Evolutionary conservation across 805 yeast species (phyloP).

Genomic region (Nakazawaea sp.): DNA sequence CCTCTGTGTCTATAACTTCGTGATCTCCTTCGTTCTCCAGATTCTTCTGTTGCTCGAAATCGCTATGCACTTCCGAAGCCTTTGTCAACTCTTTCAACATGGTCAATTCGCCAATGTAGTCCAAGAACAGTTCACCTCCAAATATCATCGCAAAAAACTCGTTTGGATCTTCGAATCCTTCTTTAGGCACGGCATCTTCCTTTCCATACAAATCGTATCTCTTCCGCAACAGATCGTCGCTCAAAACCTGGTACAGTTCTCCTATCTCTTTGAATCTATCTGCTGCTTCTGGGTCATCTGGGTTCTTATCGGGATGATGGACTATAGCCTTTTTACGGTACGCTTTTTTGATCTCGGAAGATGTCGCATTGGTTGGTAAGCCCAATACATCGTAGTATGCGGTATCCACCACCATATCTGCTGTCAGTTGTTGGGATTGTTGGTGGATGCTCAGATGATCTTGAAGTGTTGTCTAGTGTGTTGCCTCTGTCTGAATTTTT

Average conservation of each 20-base stretch:
- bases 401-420: slow-evolving; percentile 85
- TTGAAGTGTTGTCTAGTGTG: neutral
- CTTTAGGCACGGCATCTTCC: slow-evolving; percentile 60
- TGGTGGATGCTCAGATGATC: neutral
- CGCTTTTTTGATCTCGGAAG: slow-evolving; percentile 84
- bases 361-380: slow-evolving; percentile 62
- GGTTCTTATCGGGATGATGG: slow-evolving; percentile 95
- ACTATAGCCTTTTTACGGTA: slow-evolving; percentile 85
- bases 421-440: too few species aligned
- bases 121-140: slow-evolving; percentile 75
- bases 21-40: neutral
- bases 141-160: slow-evolving; percentile 81
- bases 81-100: slow-evolving; percentile 57
- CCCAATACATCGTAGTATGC: slow-evolving; percentile 79
- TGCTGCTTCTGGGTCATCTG: slow-evolving; percentile 88
- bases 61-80: slow-evolving; percentile 42
- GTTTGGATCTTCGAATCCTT: slow-evolving; percentile 77
- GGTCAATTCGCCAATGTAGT: slow-evolving; percentile 74
- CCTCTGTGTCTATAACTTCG: neutral
- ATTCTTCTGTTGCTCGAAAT: slow-evolving; percentile 25
- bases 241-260: slow-evolving; percentile 74
- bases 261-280: slow-evolving; percentile 72
- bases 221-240: slow-evolving; percentile 61
- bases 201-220: slow-evolving; percentile 85
- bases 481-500: too few species aligned